Percentiles rank a stretch among this genome's conserved stretches.
Conservation (phyloP, 495 filamentous ascomycete species). For the Bathelium albidoporum region DNA sequence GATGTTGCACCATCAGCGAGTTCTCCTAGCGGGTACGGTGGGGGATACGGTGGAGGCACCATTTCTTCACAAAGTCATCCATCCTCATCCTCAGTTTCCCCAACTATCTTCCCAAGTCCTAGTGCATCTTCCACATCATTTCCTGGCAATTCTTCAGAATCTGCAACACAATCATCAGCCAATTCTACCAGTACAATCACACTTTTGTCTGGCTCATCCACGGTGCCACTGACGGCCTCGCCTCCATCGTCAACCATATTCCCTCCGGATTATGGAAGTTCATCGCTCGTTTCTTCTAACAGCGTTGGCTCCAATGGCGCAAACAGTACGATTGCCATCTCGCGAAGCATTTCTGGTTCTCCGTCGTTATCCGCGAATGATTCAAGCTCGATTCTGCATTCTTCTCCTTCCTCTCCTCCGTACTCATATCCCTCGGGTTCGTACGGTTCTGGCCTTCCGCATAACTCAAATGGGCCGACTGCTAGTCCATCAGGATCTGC, state of each 20-base stretch:
- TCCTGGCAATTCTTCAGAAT: neutral
- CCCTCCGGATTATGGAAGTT: neutral
- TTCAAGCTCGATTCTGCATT: neutral
- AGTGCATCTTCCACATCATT: neutral
- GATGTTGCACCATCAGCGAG: neutral
- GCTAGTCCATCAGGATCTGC: neutral
- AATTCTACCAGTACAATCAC: neutral
- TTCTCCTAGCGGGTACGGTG: neutral
- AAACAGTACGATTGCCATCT: neutral
- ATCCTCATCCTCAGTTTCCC: neutral
- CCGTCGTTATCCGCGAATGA: neutral
- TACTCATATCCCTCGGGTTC: neutral
- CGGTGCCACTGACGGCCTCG: neutral
- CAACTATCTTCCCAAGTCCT: neutral
- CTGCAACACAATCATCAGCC: neutral
- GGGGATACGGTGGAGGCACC: neutral
- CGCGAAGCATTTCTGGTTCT: neutral
- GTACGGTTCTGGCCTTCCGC: neutral
- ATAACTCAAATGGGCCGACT: neutral
- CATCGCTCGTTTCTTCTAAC: neutral
- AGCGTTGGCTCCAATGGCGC: neutral
- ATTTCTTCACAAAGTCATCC: neutral
- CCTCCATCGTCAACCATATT: neutral
- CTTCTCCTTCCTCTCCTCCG: neutral
- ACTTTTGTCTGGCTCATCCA: neutral